Evolutionary conservation across 2,329 filamentous ascomycete species (phyloP), one percentile per base, ranked within the genome.

Genomic region (Talaromyces marneffei): DNA sequence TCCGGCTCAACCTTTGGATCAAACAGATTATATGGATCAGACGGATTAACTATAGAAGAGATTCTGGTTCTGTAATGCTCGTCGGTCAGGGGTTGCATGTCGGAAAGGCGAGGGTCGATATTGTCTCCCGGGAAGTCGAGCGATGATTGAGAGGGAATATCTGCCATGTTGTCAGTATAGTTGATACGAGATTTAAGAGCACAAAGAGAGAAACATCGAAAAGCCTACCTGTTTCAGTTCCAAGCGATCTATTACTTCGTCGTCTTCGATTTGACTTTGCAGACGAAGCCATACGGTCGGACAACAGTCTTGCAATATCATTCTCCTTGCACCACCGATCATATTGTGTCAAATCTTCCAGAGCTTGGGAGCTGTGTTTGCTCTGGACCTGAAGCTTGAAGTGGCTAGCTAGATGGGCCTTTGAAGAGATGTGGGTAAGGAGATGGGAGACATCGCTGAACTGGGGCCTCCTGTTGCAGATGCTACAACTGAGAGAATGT

Each of bases 401-500:
- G 69, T 90, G 87, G 71, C 91, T 85, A 63, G 91, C 87, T 35
- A 97, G 80, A 73, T 97, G 93, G n/a, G 89, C 89, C 73, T 97
- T 97, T 65, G 92, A 97, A 63, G 89, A 86, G 64, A 97, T 85
- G 72, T 97, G 93, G 12, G 93, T 97, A 71, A 97, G 84, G 39
- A 97, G 81, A 74, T 97, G 93, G 35, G 92, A 96, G 48, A 92
- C 82, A 75, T 97, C 93, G 60, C 91, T 96, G 77, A 97, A 97
- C 31, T 78, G 84, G 40, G 91, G 90, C 63, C 83, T 83, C 66
- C 88, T 90, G 37, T 89, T 88, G 73, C 93, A 97, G 67, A 96
- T 87, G 70, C 82, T 87, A 84, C 93, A 97, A 67, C 85, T 78
- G 54, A 97, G 85, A 61, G 89, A 86, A 62, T 92, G 87, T 46